Conservation (phyloP, 106 monocot species). For the Apostasia ramifera region DNA sequence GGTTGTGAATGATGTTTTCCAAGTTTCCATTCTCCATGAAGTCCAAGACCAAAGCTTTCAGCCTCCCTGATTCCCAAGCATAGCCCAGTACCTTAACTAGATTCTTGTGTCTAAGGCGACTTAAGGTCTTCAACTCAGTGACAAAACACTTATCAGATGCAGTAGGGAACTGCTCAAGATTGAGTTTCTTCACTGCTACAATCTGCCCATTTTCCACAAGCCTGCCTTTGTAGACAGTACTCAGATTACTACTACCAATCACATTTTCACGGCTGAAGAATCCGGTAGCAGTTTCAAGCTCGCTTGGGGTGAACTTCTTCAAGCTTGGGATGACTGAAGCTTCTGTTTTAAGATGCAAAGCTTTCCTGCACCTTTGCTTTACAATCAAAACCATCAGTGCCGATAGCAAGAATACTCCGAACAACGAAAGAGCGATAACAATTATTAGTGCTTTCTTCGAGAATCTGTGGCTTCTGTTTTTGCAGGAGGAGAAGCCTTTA, state of each 20-base stretch:
- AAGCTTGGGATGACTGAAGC: conserved; percentile 18
- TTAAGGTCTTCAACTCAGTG: conserved; percentile 54
- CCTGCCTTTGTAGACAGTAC: conserved; percentile 73
- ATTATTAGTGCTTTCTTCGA: conserved; percentile 40
- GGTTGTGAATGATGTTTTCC: conserved; percentile 47
- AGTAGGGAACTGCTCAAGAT: conserved; percentile 56
- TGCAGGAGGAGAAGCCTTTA: conserved; percentile 44
- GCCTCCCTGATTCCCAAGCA: conserved; percentile 53
- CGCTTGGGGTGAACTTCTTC: conserved; percentile 52
- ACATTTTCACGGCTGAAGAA: conserved; percentile 56
- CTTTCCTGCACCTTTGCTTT: background rate
- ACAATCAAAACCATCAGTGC: conserved; percentile 7
- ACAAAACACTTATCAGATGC: conserved; percentile 67
- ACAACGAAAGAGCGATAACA: conserved; percentile 16
- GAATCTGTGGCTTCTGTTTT: conserved; percentile 5
- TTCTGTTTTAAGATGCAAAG: background rate
- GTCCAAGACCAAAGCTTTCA: conserved; percentile 60
- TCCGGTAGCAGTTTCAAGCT: conserved; percentile 52
- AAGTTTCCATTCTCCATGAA: conserved; percentile 81
- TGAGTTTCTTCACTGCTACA: conserved; percentile 67
- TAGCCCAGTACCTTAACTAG: conserved; percentile 70
- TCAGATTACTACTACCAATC: conserved; percentile 69
- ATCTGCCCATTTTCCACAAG: conserved; percentile 27
- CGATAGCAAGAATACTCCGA: conserved; percentile 30
- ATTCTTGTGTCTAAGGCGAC: conserved; percentile 65